Conservation (phyloP, 1,284 basidiomycete genomes). For the Neonothopanus nambi region DNA sequence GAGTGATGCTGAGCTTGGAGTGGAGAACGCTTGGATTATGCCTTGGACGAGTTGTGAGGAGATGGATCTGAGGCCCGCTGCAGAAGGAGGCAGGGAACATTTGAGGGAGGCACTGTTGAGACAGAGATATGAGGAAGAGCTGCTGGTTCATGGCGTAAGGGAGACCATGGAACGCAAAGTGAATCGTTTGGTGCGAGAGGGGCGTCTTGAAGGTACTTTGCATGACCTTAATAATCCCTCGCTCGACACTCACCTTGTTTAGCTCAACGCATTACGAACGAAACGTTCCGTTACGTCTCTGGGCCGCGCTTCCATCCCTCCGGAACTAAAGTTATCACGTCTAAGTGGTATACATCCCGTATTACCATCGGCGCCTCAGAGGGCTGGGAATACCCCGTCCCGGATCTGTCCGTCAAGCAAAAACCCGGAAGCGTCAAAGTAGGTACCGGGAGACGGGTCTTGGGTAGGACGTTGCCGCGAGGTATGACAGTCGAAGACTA, state of each 20-base stretch:
- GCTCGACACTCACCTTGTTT: constrained; percentile 2
- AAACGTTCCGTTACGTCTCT: constrained; percentile 68
- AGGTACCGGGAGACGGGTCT: constrained; percentile 54
- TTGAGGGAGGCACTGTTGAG: constrained; percentile 36
- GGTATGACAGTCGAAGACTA: constrained; percentile 63
- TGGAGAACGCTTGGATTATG: constrained; percentile 73
- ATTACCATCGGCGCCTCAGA: constrained; percentile 70
- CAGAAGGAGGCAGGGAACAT: constrained; percentile 17
- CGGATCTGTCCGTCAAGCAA: constrained; percentile 28
- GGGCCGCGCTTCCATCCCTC: constrained; percentile 71
- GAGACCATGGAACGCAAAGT: constrained; percentile 49
- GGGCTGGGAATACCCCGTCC: constrained; percentile 64
- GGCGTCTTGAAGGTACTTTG: constrained; percentile 49
- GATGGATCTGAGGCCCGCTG: constrained; percentile 50
- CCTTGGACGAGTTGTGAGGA: constrained; percentile 62
- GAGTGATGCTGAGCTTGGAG: constrained; percentile 69
- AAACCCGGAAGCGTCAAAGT: constrained; percentile 32
- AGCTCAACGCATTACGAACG: constrained; percentile 70
- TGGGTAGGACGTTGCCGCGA: constrained; percentile 55
- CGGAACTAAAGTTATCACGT: constrained; percentile 60
- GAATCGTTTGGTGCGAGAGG: constrained; percentile 58
- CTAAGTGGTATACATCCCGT: constrained; percentile 69
- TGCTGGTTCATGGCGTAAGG: constrained; percentile 48
- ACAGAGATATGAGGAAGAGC: constrained; percentile 45
- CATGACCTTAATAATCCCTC: background rate